Evolutionary conservation across 2,329 filamentous ascomycete species (phyloP).

Genomic region (Sarocladium oryzae): DNA sequence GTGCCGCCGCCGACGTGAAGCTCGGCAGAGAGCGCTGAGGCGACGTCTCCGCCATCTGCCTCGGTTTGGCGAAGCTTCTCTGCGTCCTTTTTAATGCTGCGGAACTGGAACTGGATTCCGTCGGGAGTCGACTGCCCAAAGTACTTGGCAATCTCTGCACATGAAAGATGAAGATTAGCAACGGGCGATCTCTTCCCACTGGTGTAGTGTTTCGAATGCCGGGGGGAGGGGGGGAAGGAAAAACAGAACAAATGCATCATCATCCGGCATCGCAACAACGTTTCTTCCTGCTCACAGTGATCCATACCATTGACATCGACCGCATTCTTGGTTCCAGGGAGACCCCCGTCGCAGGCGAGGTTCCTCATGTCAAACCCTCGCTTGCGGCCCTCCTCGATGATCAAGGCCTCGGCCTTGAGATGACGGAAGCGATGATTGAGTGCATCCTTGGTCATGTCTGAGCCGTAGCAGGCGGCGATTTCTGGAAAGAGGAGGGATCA

Average conservation of each 20-base stretch:
- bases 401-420: constrained; percentile 34
- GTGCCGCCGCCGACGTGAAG: background rate
- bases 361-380: constrained; percentile 36
- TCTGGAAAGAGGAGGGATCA: constrained; percentile 25
- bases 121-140: constrained; percentile 52
- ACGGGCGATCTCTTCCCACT: too few relatives aligned
- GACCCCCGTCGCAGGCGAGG: constrained; percentile 27
- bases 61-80: constrained; percentile 39
- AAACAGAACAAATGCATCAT: too few relatives aligned
- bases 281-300: background rate
- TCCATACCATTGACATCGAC: constrained; percentile 36
- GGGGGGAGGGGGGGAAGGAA: too few relatives aligned
- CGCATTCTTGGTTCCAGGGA: constrained; percentile 31
- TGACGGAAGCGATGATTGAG: constrained; percentile 47
- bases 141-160: constrained; percentile 52
- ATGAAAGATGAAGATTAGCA: too few relatives aligned
- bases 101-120: constrained; percentile 57
- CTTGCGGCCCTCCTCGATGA: constrained; percentile 29
- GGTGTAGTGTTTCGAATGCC: too few relatives aligned
- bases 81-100: constrained; percentile 47
- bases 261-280: too few relatives aligned
- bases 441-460: constrained; percentile 39
- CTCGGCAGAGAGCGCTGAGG: constrained; percentile 14
- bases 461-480: constrained; percentile 41
- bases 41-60: constrained; percentile 39